phyloP scores from a whole-genome alignment of 2,329 filamentous ascomycete genomes.

The Aspergillus niger region DNA sequence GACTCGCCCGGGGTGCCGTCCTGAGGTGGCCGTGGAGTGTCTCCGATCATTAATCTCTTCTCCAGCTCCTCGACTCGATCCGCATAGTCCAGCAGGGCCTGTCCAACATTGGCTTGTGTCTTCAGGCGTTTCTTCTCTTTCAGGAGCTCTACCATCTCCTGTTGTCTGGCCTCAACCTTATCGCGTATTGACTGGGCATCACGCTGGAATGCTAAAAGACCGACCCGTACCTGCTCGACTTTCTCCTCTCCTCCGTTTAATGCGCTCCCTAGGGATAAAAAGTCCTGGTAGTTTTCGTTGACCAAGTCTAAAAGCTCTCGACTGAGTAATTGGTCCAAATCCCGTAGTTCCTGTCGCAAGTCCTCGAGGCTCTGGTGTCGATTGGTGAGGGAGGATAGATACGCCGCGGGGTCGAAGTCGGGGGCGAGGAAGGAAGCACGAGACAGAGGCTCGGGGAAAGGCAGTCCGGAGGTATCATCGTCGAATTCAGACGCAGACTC shows the following conservation, averaged over 20 bases:
- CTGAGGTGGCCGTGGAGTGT: slow-evolving; percentile 28
- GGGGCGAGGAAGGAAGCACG: slow-evolving; percentile 78
- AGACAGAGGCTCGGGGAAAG: slow-evolving; percentile 83
- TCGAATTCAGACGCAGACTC: slow-evolving; percentile 56
- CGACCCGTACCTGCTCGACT: slow-evolving; percentile 85
- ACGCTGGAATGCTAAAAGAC: slow-evolving; percentile 79
- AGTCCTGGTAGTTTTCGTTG: slow-evolving; percentile 92
- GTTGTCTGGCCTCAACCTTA: slow-evolving; percentile 64
- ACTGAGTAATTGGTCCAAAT: slow-evolving; percentile 75
- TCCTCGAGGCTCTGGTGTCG: slow-evolving; percentile 97
- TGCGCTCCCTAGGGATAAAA: slow-evolving; percentile 78
- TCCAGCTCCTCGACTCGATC: slow-evolving; percentile 61
- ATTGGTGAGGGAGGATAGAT: slow-evolving; percentile 79
- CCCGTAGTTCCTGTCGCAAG: slow-evolving; percentile 79
- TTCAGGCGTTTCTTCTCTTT: slow-evolving; percentile 68
- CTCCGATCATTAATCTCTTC: slow-evolving; percentile 68
- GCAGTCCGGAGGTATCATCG: slow-evolving; percentile 67
- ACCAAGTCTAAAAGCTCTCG: slow-evolving; percentile 91
- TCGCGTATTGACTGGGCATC: slow-evolving; percentile 74
- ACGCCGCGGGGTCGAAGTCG: slow-evolving; percentile 76
- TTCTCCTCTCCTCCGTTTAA: slow-evolving; percentile 86
- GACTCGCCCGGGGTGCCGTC: slow-evolving; percentile 22
- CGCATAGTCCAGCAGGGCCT: slow-evolving; percentile 49
- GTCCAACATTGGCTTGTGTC: slow-evolving; percentile 63
- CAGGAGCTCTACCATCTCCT: slow-evolving; percentile 64